Evolutionary conservation across 2,329 filamentous ascomycete genomes (phyloP).

Genomic region (Colletotrichum sansevieriae): DNA sequence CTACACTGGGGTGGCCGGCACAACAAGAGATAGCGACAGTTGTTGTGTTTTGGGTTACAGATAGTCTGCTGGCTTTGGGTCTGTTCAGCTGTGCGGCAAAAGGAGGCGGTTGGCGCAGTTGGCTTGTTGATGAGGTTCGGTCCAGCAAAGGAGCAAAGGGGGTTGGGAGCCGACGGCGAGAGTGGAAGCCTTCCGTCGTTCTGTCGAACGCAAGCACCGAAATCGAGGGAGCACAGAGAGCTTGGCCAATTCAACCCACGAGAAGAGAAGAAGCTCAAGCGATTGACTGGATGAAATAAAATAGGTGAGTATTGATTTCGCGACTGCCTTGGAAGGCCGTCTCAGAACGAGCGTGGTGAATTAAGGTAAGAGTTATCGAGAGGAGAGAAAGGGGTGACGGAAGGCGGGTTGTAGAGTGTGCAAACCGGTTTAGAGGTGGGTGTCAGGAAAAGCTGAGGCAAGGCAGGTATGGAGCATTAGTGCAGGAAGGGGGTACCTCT

Average conservation of each 20-base stretch:
- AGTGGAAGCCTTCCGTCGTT: slow-evolving; percentile 6
- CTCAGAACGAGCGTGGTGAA: slow-evolving; percentile 37
- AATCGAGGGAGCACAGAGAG: slow-evolving; percentile 9
- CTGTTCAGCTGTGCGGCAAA: not conserved
- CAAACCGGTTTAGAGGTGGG: slow-evolving; percentile 24
- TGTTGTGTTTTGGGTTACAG: not conserved
- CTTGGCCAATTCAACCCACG: slow-evolving; percentile 14
- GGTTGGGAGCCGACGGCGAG: slow-evolving; percentile 10
- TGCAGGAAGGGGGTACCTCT: slow-evolving; percentile 11
- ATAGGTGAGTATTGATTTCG: slow-evolving; percentile 9
- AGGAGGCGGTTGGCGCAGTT: slow-evolving; percentile 21
- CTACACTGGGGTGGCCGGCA: slow-evolving; percentile 39
- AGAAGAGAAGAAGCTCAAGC: slow-evolving; percentile 21
- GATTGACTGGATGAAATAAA: slow-evolving; percentile 13
- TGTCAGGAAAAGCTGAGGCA: slow-evolving; percentile 2
- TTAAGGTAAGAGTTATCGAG: slow-evolving; percentile 28
- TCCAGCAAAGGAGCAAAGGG: not conserved
- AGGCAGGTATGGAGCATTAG: not conserved
- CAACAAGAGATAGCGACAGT: slow-evolving; percentile 36
- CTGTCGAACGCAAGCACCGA: slow-evolving; percentile 2
- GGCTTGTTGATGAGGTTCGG: slow-evolving; percentile 23
- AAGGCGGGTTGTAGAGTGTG: slow-evolving; percentile 28
- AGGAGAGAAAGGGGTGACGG: slow-evolving; percentile 42
- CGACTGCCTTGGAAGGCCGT: slow-evolving; percentile 30
- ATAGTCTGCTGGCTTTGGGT: slow-evolving; percentile 11